Base-by-base conservation (phyloP, 179 eudicot genomes). In the Beta macrorhiza region DNA sequence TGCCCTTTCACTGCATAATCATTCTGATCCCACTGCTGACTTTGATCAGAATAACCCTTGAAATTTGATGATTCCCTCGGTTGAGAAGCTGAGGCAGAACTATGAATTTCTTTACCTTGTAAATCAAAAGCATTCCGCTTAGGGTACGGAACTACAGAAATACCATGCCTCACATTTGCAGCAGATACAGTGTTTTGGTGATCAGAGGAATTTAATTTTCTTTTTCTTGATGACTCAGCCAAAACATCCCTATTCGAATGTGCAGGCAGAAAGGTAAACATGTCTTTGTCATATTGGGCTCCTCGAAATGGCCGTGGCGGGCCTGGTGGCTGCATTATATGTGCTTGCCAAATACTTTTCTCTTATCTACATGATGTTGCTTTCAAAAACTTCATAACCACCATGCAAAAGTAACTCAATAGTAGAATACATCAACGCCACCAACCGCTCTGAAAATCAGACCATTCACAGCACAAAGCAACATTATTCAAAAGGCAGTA, bases 201-300 rank as follows among this genome's bases (percentile, higher is more conserved):
- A 88, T 85, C 88, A 64, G 67, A 68, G 68, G 83, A 74, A 58
- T 51, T 37, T 58, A 71, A 62, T 79, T 89, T 87, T 81, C 87
- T 89, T 80, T 86, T 91, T 76, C 88, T 85, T 45, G 88, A 81
- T 56, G 88, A 75, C 64, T 87, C 91, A 32, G 59, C 82, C 51
- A 80, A 37, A 83, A 52, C 75, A 82, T 85, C 86, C 56, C 47
- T 71, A 74, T 80, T 75, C 68, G 75, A 75, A 80, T 51, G 83
- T 65, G 82, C 85, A 68, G 89, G 85, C 32, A 76, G 85, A 83
- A 85, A 84, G 79, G 86, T 77, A 71, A 79, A 71, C 81, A 80
- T 82, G 71, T 78, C 87, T 81, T 86, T 89, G 65, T 85, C 88
- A 81, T 74, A 78, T 75, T 75, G 87, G 71, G 77, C 63, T 49